Base-by-base conservation (phyloP, 306 rosid genomes). In the Lathyrus oleraceus region DNA sequence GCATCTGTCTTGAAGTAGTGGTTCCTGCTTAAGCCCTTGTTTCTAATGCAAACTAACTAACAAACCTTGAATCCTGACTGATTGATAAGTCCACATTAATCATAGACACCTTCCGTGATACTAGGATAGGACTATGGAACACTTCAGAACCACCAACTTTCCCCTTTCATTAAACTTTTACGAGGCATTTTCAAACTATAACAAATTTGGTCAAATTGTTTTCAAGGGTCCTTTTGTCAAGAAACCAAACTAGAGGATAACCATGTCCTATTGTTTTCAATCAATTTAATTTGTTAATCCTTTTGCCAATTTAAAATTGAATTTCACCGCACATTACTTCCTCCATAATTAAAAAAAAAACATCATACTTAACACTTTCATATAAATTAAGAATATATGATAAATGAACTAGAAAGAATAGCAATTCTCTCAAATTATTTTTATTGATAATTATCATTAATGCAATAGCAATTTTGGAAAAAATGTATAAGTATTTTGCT, bases 101-200 rank as follows among this genome's bases (percentile, higher is more conserved):
- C 60, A 53, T 12, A 43, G 59, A 65, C 72, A 74, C 42, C 38
- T 66, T 39, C 67, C 78, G 59, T 54, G 45, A 45, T 40, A 44
- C 23, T 17, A 44, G 72, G 47, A 53, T 12, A 10, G 51, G 30
- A n/a, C 8, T 43, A 23, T 5, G 57, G 10, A 57, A 14, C 58
- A 16, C 59, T 32, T 17, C 25, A 61, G 28, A 48, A 32, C 25
- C 44, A 36, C 30, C 8, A 72, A 2, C 63, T 61, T 32, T 48
- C 7, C 61, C 43, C 39, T 52, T 12, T 45, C 51, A 45, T 5
- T 14, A 45, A 45, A 14, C n/a, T 45, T 45, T n/a, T 27, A 27
- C 30, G 3, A 27, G 30, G 30, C 30, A 27, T 27, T 27, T 27
- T 27, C 30, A 27, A 27, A 27, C 30, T 27, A 27, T 27, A 27